Evolutionary conservation across 352 stramenopile genomes (phyloP).

Genomic region (Phytopythium delawarense): DNA sequence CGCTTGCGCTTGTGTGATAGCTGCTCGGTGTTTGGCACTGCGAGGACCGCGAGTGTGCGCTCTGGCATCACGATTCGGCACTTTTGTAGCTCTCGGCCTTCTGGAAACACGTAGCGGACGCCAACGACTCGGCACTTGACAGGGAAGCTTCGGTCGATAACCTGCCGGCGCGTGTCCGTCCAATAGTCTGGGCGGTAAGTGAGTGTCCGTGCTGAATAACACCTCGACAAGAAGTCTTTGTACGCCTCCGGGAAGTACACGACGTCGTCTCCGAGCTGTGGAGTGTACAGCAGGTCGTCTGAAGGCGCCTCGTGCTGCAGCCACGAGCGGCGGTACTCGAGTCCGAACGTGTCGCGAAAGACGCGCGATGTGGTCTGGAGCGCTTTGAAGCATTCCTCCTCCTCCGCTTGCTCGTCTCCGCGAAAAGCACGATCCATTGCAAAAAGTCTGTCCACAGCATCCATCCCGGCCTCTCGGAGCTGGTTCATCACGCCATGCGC

Average conservation of each 20-base stretch:
- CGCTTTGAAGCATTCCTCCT: not conserved
- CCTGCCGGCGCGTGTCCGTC: not conserved
- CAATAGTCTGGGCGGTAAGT: not conserved
- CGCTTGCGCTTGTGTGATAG: conserved; percentile 4
- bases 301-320: not conserved
- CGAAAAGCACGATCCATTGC: too few species aligned
- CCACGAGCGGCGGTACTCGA: not conserved
- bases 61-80: conserved; percentile 1
- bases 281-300: conserved; percentile 1
- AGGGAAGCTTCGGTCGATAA: conserved; percentile 1
- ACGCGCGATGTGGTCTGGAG: not conserved
- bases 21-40: not conserved
- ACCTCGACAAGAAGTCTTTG: not conserved
- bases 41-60: conserved; percentile 1
- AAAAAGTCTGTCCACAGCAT: not conserved
- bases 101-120: conserved; percentile 1
- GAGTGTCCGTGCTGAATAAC: not conserved
- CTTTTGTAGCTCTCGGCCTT: not conserved
- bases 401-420: not conserved
- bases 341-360: not conserved
- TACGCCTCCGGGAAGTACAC: not conserved
- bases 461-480: not conserved
- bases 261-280: conserved; percentile 3
- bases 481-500: not conserved
- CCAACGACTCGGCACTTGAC: not conserved